phyloP scores from a whole-genome alignment of 2,329 filamentous ascomycete species.

The Claviceps fusiformis region DNA sequence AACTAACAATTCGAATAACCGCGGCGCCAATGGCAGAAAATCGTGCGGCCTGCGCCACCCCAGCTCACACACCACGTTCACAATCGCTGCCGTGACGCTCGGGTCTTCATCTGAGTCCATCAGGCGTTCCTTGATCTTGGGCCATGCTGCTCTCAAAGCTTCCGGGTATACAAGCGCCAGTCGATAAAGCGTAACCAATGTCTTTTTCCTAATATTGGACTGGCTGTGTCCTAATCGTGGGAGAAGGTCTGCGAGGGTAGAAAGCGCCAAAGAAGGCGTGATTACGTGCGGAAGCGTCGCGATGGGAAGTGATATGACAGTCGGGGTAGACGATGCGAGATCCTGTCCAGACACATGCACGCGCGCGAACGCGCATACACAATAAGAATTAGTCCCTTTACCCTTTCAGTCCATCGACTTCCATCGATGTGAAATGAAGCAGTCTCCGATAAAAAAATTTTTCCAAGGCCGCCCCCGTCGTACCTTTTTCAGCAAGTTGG shows the following conservation, averaged over 20 bases:
- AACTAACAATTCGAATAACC: constrained; percentile 83
- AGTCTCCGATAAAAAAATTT: too few species aligned
- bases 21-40: constrained; percentile 80
- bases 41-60: constrained; percentile 90
- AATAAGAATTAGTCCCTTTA: neutral
- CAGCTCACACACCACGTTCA: constrained; percentile 93
- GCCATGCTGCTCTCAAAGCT: constrained; percentile 83
- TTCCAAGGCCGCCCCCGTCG: neutral
- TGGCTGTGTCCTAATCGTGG: constrained; percentile 79
- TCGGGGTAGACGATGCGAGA: constrained; percentile 56
- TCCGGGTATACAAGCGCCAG: constrained; percentile 94
- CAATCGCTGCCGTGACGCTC: constrained; percentile 87
- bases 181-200: constrained; percentile 85
- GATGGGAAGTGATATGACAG: constrained; percentile 74
- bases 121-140: constrained; percentile 88
- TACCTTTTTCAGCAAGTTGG: constrained; percentile 91
- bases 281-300: constrained; percentile 88
- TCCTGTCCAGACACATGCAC: constrained; percentile 30
- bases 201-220: constrained; percentile 83
- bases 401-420: neutral
- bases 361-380: too few species aligned
- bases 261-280: constrained; percentile 82
- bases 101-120: constrained; percentile 83
- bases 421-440: too few species aligned
- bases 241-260: constrained; percentile 72